Percentiles rank a stretch among this genome's conserved stretches.
Conservation (phyloP, 352 stramenopile genomes). For the Pythium apleroticum region DNA sequence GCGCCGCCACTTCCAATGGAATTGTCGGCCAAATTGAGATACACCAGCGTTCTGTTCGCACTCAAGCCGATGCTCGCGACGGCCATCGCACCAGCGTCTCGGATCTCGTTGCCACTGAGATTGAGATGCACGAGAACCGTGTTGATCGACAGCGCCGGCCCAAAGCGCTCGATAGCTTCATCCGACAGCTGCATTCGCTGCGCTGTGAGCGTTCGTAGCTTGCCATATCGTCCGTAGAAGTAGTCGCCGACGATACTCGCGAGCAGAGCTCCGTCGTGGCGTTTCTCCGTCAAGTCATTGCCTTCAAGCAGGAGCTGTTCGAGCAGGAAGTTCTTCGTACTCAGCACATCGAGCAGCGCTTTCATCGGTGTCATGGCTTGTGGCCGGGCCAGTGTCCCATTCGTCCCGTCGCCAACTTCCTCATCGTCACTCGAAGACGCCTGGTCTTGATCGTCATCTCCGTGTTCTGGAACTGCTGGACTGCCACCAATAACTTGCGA, state of each 20-base stretch:
- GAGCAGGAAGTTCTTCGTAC: constrained; percentile 59
- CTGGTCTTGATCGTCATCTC: constrained; percentile 4
- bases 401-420: constrained; percentile 3
- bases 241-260: constrained; percentile 60
- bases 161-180: constrained; percentile 34
- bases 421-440: constrained; percentile 2
- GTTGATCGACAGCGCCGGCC: constrained; percentile 55
- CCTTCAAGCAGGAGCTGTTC: constrained; percentile 62
- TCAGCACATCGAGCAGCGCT: constrained; percentile 36
- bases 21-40: constrained; percentile 69
- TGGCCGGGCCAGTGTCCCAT: too few relatives aligned
- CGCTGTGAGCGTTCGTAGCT: constrained; percentile 44
- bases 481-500: too few relatives aligned
- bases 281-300: constrained; percentile 35
- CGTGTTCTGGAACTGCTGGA: too few relatives aligned
- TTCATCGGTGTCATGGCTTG: constrained; percentile 27
- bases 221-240: constrained; percentile 74
- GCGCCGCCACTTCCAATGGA: constrained; percentile 46
- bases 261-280: constrained; percentile 33
- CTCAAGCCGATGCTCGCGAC: constrained; percentile 47
- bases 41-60: constrained; percentile 40
- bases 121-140: constrained; percentile 52
- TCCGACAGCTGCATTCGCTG: constrained; percentile 49
- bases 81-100: constrained; percentile 35
- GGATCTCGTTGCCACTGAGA: constrained; percentile 55